These are phyloP conservation scores for Pinus albicaulis DNA, from an alignment of 75 land plant species.

Conservation along the genomic window DNA sequence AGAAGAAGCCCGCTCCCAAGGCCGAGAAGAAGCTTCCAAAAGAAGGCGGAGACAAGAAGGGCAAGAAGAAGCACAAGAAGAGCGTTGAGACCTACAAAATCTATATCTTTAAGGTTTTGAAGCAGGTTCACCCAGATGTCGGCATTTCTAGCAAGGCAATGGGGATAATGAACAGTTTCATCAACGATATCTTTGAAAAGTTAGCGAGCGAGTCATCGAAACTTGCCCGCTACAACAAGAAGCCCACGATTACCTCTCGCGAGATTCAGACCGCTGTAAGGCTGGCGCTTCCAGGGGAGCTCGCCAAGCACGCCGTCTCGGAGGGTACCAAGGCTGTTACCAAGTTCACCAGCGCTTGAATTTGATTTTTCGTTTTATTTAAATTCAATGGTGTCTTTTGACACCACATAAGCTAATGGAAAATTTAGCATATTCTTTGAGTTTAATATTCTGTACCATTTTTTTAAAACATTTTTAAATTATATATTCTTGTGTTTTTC, in stretches of 20 bases:
- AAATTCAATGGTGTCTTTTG: no score
- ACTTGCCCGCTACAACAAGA: constrained; percentile 39
- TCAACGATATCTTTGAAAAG: constrained; percentile 80
- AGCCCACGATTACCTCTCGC: constrained; percentile 55
- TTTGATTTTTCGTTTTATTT: no score
- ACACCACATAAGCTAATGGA: no score
- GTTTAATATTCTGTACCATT: no score
- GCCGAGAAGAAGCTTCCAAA: not conserved
- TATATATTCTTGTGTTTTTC: no score
- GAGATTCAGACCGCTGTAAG: constrained; percentile 63
- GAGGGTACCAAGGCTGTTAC: constrained; percentile 71
- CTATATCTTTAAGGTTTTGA: constrained; percentile 53
- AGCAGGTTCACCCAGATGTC: constrained; percentile 73
- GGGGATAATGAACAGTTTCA: constrained; percentile 56
- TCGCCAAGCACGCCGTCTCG: constrained; percentile 63
- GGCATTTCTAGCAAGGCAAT: constrained; percentile 69
- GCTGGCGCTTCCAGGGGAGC: constrained; percentile 71
- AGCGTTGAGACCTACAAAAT: constrained; percentile 35
- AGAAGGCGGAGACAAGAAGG: not conserved
- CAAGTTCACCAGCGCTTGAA: not conserved
- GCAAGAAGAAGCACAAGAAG: constrained; percentile 14
- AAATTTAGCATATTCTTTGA: no score
- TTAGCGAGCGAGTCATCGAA: constrained; percentile 54
- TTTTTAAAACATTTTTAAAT: no score
- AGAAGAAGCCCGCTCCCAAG: not conserved